Base-by-base conservation (phyloP, 352 stramenopile genomes). In the Pythium utonaiense region DNA sequence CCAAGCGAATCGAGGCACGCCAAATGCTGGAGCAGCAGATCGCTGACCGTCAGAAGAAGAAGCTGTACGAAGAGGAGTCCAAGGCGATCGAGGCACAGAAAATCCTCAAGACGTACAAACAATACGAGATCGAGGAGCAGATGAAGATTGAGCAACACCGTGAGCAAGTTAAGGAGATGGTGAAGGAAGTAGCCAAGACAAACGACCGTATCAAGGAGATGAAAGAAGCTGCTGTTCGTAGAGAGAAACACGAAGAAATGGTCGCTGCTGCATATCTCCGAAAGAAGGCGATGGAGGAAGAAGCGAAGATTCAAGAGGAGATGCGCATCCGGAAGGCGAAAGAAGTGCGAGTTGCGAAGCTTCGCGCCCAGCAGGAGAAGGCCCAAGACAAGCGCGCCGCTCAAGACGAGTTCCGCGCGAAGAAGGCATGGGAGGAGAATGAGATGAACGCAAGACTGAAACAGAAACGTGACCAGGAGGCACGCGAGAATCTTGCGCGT, bases 331-430 rank as follows among this genome's bases (percentile, higher is more conserved):
- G 75, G 40, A 90, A 89, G 54, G 70, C 75, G 12, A 87, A 93
- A 42, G 83, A 93, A 54, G 53, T 91, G 5, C 78, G 80, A 6
- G 77, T 77, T 7, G 80, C 83, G 16, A 93, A 93, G 59, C 64
- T 93, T 31, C 80, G 83, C 10, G 83, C 79, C 19, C 80, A 93
- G 47, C 83, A 93, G 47, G 80, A 93, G 59, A 91, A 91, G 49
- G 76, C 75, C n/a, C 80, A 91, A 52, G 83, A 91, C 67, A 93
- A 89, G 40, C 77, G 82, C 16, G 70, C 74, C 0, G 64, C 78
- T 16, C 79, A 86, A 25, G 80, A 91, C 38, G 83, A 81, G 41
- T 84, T 88, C 67, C 79, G 80, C 6, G 78, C 83, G 19, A 93
- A 93, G 57, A 85, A 86, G 40, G 78, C 80, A 1, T 89, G 74